These are phyloP conservation scores for Eremochloa ophiuroides DNA, from an alignment of 176 grass and related monocot species.

Conservation along the genomic window DNA sequence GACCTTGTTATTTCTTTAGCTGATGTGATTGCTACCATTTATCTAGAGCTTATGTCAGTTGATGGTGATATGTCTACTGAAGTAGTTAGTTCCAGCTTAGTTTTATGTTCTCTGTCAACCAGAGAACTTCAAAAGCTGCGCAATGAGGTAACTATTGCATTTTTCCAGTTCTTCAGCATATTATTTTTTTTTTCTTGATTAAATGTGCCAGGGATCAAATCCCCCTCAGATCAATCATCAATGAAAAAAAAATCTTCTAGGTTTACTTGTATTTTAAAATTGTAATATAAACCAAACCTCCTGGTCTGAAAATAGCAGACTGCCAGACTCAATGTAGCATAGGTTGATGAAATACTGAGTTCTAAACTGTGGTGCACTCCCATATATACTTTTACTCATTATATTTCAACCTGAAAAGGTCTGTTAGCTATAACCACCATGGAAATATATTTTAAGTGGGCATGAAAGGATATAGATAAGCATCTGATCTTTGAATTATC, in stretches of 20 bases:
- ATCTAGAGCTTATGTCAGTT: constrained; percentile 87
- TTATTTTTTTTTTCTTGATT: neutral
- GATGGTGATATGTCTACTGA: constrained; percentile 68
- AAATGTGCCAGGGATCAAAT: neutral
- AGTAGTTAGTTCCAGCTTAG: constrained; percentile 58
- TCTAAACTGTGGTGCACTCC: neutral
- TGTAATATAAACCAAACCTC: neutral
- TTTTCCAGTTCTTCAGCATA: neutral
- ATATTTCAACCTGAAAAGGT: neutral
- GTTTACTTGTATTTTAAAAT: neutral
- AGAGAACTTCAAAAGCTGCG: constrained; percentile 83
- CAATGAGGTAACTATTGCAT: constrained; percentile 68
- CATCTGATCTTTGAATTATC: neutral
- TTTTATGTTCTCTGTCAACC: constrained; percentile 76
- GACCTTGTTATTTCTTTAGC: constrained; percentile 84
- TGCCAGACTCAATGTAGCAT: neutral
- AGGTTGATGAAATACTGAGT: neutral
- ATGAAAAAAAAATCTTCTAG: neutral
- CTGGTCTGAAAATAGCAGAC: neutral
- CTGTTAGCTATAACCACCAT: neutral
- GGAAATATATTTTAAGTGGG: constrained; percentile 14
- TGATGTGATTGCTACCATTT: constrained; percentile 80
- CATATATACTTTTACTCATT: neutral
- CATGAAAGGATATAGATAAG: neutral
- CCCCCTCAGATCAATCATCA: neutral